Evolutionary conservation across 148 eudicot genomes (phyloP).

Genomic region (Euryodendron excelsum): DNA sequence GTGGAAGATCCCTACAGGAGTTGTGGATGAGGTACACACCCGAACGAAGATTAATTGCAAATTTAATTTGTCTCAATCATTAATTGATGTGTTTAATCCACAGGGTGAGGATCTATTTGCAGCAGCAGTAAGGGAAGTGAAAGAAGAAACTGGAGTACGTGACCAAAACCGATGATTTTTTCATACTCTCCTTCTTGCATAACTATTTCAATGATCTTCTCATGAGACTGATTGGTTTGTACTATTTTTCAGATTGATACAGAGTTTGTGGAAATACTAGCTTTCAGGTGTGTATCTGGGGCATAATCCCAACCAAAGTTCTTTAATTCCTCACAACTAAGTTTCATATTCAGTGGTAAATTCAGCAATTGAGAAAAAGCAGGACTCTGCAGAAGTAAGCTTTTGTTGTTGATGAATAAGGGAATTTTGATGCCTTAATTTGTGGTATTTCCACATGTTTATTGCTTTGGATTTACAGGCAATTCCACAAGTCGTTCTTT

Average conservation of each 20-base stretch:
- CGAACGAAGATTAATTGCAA: neutral
- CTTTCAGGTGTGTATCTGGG: slow-evolving; percentile 51
- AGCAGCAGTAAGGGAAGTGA: slow-evolving; percentile 76
- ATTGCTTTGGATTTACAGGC: slow-evolving; percentile 44
- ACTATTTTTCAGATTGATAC: slow-evolving; percentile 57
- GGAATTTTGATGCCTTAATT: neutral
- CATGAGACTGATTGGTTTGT: slow-evolving; percentile 3
- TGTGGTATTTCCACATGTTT: neutral
- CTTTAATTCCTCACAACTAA: neutral
- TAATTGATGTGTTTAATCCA: slow-evolving; percentile 18
- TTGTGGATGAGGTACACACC: slow-evolving; percentile 63
- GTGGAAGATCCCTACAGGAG: slow-evolving; percentile 97
- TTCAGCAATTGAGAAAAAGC: too few species aligned
- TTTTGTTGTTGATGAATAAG: neutral
- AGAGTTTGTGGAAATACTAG: slow-evolving; percentile 70
- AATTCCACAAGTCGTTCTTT: slow-evolving; percentile 65
- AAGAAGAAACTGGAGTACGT: slow-evolving; percentile 93
- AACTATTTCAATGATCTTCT: neutral
- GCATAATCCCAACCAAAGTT: neutral
- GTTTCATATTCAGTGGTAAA: too few species aligned
- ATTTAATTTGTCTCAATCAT: neutral
- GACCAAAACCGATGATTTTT: neutral
- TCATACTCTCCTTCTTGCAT: neutral
- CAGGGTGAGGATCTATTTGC: slow-evolving; percentile 80
- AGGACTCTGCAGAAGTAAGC: too few species aligned